Evolutionary conservation across 2,329 filamentous ascomycete genomes (phyloP).

Genomic region (Colletotrichum lupini): DNA sequence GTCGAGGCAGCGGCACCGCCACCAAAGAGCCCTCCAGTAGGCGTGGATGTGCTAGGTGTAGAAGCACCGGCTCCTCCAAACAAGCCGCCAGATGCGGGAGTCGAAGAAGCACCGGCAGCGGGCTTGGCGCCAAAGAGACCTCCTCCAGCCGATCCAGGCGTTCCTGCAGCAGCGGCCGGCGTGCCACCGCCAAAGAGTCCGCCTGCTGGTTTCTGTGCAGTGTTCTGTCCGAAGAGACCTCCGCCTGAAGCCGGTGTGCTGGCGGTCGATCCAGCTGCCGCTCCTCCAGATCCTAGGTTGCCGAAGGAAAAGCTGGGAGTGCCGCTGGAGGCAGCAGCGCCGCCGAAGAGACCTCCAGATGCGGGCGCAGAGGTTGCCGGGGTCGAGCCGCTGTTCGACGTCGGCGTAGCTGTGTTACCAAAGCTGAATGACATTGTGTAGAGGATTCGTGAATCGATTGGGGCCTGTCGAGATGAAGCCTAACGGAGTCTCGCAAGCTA

Average conservation of each 20-base stretch:
- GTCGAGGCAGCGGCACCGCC: constrained; percentile 10
- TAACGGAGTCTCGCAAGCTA: constrained; percentile 13
- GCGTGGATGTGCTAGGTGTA: constrained; percentile 35
- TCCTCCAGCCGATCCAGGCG: constrained; percentile 36
- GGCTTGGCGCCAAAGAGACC: constrained; percentile 45
- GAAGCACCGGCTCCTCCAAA: constrained; percentile 23
- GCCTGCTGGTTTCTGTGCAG: constrained; percentile 38
- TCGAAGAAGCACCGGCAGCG: constrained; percentile 26
- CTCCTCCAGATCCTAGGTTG: constrained; percentile 35
- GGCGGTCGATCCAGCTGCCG: constrained; percentile 40
- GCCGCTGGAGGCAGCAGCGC: constrained; percentile 37
- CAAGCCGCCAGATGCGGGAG: constrained; percentile 23
- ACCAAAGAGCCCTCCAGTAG: constrained; percentile 37
- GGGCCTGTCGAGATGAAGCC: constrained; percentile 11
- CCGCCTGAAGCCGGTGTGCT: constrained; percentile 43
- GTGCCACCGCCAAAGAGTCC: constrained; percentile 40
- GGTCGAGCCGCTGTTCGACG: constrained; percentile 35
- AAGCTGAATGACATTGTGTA: constrained; percentile 54
- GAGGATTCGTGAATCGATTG: constrained; percentile 2
- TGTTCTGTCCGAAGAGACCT: constrained; percentile 46
- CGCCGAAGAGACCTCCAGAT: constrained; percentile 54
- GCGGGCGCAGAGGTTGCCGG: constrained; percentile 51
- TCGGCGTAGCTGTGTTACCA: constrained; percentile 42
- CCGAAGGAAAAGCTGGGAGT: constrained; percentile 56
- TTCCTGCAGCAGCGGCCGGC: constrained; percentile 39